Conservation (phyloP, 495 filamentous ascomycete genomes). For the Clohesyomyces aquaticus region DNA sequence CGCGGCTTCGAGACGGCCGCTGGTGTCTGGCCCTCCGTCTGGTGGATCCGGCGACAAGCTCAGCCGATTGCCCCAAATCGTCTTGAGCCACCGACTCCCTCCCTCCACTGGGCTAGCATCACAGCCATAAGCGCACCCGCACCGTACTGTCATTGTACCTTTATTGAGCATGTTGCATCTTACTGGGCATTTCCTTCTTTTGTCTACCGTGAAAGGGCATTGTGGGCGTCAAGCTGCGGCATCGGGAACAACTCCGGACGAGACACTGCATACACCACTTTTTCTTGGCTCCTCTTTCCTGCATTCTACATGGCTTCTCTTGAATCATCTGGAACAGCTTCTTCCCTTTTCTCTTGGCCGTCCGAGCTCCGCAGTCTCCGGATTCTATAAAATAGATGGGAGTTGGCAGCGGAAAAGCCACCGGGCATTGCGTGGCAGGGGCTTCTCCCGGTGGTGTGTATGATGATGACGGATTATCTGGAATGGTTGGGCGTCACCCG, state of each 20-base stretch:
- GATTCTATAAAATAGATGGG: not conserved
- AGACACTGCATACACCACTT: slow-evolving; percentile 15
- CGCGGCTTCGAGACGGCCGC: not conserved
- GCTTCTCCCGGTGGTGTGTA: not conserved
- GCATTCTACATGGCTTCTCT: not conserved
- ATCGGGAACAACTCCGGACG: slow-evolving; percentile 20
- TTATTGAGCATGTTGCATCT: slow-evolving; percentile 24
- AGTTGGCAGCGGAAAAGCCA: not conserved
- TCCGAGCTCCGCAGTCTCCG: not conserved
- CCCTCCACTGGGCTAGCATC: too few relatives aligned
- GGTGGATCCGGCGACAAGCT: too few relatives aligned
- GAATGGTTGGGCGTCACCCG: not conserved
- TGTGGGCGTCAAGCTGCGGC: slow-evolving; percentile 17
- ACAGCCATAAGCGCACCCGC: not conserved
- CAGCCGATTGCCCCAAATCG: too few relatives aligned
- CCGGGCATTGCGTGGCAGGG: not conserved
- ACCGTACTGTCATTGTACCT: slow-evolving; percentile 17
- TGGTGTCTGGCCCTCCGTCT: too few relatives aligned
- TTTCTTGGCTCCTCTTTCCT: slow-evolving; percentile 11
- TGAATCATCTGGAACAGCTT: not conserved
- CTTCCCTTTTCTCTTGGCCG: slow-evolving; percentile 2
- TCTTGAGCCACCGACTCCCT: too few relatives aligned
- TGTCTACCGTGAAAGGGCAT: not conserved
- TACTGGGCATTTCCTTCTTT: slow-evolving; percentile 3
- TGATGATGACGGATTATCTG: not conserved